These are phyloP conservation scores for Gamarada debralockiae DNA, from an alignment of 495 filamentous ascomycete species.

Conservation along the genomic window DNA sequence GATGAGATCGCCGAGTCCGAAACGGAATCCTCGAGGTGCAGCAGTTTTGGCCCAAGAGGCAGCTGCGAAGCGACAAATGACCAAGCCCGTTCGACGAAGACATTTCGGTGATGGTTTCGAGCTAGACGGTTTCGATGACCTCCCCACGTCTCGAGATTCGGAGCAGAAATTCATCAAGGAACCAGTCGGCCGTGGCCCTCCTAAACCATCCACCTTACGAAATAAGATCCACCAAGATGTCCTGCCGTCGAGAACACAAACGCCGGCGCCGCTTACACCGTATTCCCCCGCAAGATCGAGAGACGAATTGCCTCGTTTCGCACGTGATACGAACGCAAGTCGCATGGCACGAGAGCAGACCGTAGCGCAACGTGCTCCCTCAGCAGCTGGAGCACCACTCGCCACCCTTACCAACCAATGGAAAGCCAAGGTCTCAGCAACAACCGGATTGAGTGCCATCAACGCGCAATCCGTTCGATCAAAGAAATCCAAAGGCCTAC, in stretches of 20 bases:
- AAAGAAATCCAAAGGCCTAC: slow-evolving; percentile 57
- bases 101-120: slow-evolving; percentile 92
- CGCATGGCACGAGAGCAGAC: slow-evolving; percentile 87
- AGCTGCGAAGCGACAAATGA: slow-evolving; percentile 61
- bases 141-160: slow-evolving; percentile 79
- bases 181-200: slow-evolving; percentile 67
- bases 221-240: slow-evolving; percentile 57
- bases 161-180: slow-evolving; percentile 82
- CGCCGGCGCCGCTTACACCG: slow-evolving; percentile 53
- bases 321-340: slow-evolving; percentile 88
- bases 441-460: slow-evolving; percentile 35
- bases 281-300: slow-evolving; percentile 48
- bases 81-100: slow-evolving; percentile 65
- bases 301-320: slow-evolving; percentile 73
- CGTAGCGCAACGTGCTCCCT: slow-evolving; percentile 53
- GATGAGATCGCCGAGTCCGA: slow-evolving; percentile 53
- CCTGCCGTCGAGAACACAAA: slow-evolving; percentile 43
- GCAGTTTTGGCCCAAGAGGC: slow-evolving; percentile 51
- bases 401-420: slow-evolving; percentile 70
- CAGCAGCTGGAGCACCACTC: slow-evolving; percentile 48
- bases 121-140: slow-evolving; percentile 88
- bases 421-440: slow-evolving; percentile 67
- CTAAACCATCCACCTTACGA: slow-evolving; percentile 46
- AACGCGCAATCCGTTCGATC: slow-evolving; percentile 37
- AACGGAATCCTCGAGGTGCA: slow-evolving; percentile 36